Evolutionary conservation across 257 asterid genomes (phyloP), one percentile per base, ranked within the genome.

Genomic region (Forsythia viridissima): DNA sequence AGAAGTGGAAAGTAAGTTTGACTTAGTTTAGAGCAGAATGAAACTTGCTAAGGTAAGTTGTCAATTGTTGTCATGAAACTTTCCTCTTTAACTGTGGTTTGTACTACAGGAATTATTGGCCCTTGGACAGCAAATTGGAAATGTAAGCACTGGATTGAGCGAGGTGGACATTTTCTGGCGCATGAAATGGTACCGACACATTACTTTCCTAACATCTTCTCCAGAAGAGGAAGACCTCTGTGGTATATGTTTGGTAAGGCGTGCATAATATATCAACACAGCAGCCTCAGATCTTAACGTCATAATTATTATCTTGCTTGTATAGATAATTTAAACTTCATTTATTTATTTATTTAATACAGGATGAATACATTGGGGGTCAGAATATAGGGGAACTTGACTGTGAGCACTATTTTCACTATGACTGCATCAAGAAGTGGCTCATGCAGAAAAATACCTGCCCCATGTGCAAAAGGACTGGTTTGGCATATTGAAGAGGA

Each of bases 401-500:
- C 4, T 72, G 82, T 44, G 5, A 3, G 9, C 79, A 79, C 10
- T 13, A 73, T 4, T 72, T 65, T 34, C 82, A 79, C 24, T 40
- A 34, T 51, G 75, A 73, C 4, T 79, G 82, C 82, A 79, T 79
- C 68, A 63, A 79, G 4, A 24, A 65, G 61, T 79, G 82, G 82
- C 79, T 73, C 2, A n/a, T 18, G 82, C 21, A 46, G 38, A 79
- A 79, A 9, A 79, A 79, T 20, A 36, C 24, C 2, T 79, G 82
- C 37, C 82, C 82, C 6, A 2, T 72, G 1, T 79, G 82, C 79
- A 73, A 67, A 52, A 67, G 4, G 41, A 38, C 69, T 2, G 74
- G 74, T 42, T 6, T 65, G 75, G n/a, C 68, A 1, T 46, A 2
- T 11, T 36, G 46, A 77, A 18, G n/a, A 68, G 68, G 12, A 59